Evolutionary conservation across 2,329 filamentous ascomycete genomes (phyloP), one percentile per base, ranked within the genome.

Genomic region (Aspergillus quadrilineatus): DNA sequence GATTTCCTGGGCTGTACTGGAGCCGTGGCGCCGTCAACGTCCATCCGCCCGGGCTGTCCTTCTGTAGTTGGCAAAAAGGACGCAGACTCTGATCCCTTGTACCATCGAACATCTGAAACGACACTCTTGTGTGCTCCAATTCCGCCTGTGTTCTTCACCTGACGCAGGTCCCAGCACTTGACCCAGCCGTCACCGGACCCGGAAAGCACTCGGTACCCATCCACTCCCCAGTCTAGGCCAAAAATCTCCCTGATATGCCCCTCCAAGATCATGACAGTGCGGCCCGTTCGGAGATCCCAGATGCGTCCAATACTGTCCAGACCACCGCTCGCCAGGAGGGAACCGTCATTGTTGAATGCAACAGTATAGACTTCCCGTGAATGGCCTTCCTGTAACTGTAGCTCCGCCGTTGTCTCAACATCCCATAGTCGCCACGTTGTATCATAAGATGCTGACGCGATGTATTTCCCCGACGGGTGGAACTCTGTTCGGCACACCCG

Each of bases 361-460:
- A 97, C 84, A 0, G 92, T 84, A 68, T 94, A 97, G 10, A 97
- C 94, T 60, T 95, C 94, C 54, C 93, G 86, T 8, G 92, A 95
- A 72, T 99, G 94, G 1, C 94, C 94, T 75, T 97, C 93, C 73
- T 99, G 94, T 1, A 95, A 80, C 1, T 96, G 80, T 1, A 97
- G 77, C 69, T 97, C 92, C 2, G 87, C 87, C 0, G 86, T 90
- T 0, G 89, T 94, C 64, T 90, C 87, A 0, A 97, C 85, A 70
- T 97, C 93, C 93, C 94, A 99, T 34, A 99, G 79, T 44, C 93
- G 86, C 94, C 94, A 99, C 0, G 94, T 96, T 2, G 92, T 96
- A 70, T 99, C 94, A 67, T 94, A 94, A 0, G 92, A 96, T 6
- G 94, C 94, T 1, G 92, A 96, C 4, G 93, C 94, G 5, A 97